Percentiles rank a stretch among this genome's conserved stretches.
These are phyloP conservation scores for Claviceps maximensis DNA, from an alignment of 2,329 filamentous ascomycete species.

Conservation along the genomic window DNA sequence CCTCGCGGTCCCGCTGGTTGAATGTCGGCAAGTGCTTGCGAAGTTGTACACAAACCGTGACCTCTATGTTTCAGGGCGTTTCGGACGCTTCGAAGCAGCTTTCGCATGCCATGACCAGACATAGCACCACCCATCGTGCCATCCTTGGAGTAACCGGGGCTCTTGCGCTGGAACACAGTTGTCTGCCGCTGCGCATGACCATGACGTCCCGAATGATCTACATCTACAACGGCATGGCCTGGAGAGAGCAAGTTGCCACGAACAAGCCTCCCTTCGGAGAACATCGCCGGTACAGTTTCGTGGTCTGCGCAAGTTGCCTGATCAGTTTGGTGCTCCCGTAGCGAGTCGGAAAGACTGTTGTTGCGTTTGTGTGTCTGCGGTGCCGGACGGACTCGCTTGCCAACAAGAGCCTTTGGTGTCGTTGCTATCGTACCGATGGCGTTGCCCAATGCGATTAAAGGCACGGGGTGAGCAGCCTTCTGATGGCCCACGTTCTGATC, in stretches of 20 bases:
- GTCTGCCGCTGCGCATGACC: slow-evolving; percentile 37
- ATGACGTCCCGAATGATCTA: slow-evolving; percentile 38
- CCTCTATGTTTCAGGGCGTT: slow-evolving; percentile 58
- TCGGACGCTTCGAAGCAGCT: slow-evolving; percentile 73
- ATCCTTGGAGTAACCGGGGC: slow-evolving; percentile 28
- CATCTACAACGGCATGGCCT: slow-evolving; percentile 65
- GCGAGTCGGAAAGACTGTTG: slow-evolving; percentile 74
- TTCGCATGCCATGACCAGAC: slow-evolving; percentile 68
- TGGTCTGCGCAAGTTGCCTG: slow-evolving; percentile 38
- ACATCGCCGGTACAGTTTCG: slow-evolving; percentile 47
- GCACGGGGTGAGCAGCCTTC: slow-evolving; percentile 42
- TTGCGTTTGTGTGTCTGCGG: slow-evolving; percentile 65
- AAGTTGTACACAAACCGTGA: slow-evolving; percentile 29
- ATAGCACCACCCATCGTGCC: slow-evolving; percentile 42
- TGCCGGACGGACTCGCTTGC: slow-evolving; percentile 45
- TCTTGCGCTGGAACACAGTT: slow-evolving; percentile 34
- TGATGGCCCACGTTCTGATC: slow-evolving; percentile 28
- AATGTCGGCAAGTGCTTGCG: slow-evolving; percentile 34
- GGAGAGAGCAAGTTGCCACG: slow-evolving; percentile 77
- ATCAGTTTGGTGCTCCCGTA: slow-evolving; percentile 52
- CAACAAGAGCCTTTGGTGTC: slow-evolving; percentile 43
- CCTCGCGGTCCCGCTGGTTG: slow-evolving; percentile 36
- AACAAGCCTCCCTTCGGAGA: slow-evolving; percentile 72
- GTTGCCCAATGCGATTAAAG: slow-evolving; percentile 34
- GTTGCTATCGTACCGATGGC: slow-evolving; percentile 38